phyloP scores from a whole-genome alignment of 805 yeast species.

The Kodamaea laetipori region DNA sequence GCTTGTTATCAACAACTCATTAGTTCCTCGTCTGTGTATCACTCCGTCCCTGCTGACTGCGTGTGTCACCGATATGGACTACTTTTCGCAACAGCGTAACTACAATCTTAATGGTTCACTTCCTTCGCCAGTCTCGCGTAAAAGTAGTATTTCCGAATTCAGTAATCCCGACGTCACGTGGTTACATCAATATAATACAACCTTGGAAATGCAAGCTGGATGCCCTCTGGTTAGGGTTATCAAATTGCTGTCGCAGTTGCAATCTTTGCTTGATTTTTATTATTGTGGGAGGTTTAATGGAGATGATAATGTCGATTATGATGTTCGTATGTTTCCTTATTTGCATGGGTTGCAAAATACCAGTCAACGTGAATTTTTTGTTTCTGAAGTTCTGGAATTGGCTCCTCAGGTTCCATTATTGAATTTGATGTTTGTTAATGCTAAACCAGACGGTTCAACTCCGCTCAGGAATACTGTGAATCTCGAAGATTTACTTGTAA shows the following conservation, averaged over 20 bases:
- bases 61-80: slow-evolving; percentile 13
- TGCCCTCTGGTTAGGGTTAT: slow-evolving; percentile 14
- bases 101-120: slow-evolving; percentile 5
- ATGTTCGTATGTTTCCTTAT: slow-evolving; percentile 32
- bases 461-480: slow-evolving; percentile 12
- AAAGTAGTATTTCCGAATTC: slow-evolving; percentile 10
- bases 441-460: not conserved
- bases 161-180: slow-evolving; percentile 13
- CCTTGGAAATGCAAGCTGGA: slow-evolving; percentile 12
- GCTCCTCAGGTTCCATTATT: slow-evolving; percentile 11
- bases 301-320: slow-evolving; percentile 9
- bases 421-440: slow-evolving; percentile 18
- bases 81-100: slow-evolving; percentile 7
- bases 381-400: slow-evolving; percentile 17
- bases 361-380: slow-evolving; percentile 31
- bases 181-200: slow-evolving; percentile 14
- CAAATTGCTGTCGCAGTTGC: slow-evolving; percentile 11
- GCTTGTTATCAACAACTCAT: slow-evolving; percentile 14
- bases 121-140: slow-evolving; percentile 8
- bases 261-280: slow-evolving; percentile 13
- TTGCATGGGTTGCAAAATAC: slow-evolving; percentile 34
- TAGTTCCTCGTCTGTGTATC: slow-evolving; percentile 19
- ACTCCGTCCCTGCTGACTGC: slow-evolving; percentile 13
- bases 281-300: slow-evolving; percentile 11
- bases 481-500: slow-evolving; percentile 13